Base-by-base conservation (phyloP, 2,329 filamentous ascomycete species). In the Esteya vermicola region DNA sequence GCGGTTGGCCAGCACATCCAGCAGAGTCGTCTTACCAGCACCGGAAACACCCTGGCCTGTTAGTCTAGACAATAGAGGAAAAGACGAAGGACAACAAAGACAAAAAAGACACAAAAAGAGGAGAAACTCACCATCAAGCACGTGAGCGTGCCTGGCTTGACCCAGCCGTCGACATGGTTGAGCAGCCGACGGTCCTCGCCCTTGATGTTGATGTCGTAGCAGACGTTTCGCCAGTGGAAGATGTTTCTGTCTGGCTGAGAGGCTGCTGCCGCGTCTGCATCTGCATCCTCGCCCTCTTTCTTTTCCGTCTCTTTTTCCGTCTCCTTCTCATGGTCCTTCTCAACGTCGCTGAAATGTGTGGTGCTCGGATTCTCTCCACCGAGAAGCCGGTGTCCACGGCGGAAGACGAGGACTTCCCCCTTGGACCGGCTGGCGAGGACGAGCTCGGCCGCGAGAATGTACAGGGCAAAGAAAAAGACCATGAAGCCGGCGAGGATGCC, bases 1-100 rank as follows among this genome's bases (percentile, higher is more conserved):
- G 55, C 88, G 80, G 43, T 82, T 83, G 34, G 88, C 88, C 47
- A 95, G 68, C 27, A 84, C 83, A 58, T 94, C 84, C 25, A 95
- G 64, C 22, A 95, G 71, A 1, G 88, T 94, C 0, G 88, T 95
- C 60, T 95, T 95, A 43, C 88, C 88, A n/a, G 88, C 88, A 49
- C 88, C 86, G 25, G 81, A 86, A 8, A 88, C 84, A 62, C 85
- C 83, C 44, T 59, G 66, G 33, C 18, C 23, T n/a, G 19, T 33
- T 22, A 30, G 23, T 18, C 7, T 18, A 9, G 28, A 10, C 12
- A 14, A 6, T 14, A 22, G 12, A 4, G 4, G 18, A n/a, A 16
- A 30, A 3, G 13, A 32, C 16, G 9, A 16, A n/a, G n/a, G n/a
- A n/a, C n/a, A n/a, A n/a, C n/a, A n/a, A n/a, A n/a, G n/a, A n/a